phyloP scores from a whole-genome alignment of 2,329 filamentous ascomycete species.

The Rhinocladiella similis region DNA sequence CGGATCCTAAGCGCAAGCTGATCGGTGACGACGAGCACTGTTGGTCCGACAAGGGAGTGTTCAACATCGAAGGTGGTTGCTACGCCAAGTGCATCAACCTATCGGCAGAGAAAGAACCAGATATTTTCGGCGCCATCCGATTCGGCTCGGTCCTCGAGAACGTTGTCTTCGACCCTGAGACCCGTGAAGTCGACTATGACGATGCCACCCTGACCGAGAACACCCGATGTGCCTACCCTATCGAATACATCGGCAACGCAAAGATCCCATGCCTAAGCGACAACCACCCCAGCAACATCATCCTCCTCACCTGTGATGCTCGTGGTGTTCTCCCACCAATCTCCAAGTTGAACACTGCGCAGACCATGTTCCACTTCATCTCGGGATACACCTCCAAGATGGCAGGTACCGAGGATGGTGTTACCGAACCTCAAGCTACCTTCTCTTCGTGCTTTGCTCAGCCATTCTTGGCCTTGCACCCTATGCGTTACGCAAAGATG shows the following conservation, averaged over 20 bases:
- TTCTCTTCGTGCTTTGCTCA: constrained; percentile 99
- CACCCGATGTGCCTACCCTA: constrained; percentile 96
- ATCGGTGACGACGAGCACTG: constrained; percentile 99
- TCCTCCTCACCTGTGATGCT: constrained; percentile 96
- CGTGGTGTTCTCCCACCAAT: constrained; percentile 96
- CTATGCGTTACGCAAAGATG: constrained; percentile 99
- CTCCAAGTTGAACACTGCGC: constrained; percentile 89
- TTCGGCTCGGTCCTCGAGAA: constrained; percentile 98
- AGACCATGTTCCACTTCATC: constrained; percentile 99
- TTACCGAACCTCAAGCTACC: constrained; percentile 95
- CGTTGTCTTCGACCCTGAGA: constrained; percentile 91
- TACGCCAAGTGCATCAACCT: constrained; percentile 99
- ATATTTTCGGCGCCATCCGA: constrained; percentile 93
- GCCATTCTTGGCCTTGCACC: constrained; percentile 97
- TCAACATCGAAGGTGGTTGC: constrained; percentile 99
- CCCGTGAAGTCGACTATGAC: constrained; percentile 91
- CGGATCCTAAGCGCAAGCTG: constrained; percentile 91
- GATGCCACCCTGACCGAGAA: constrained; percentile 95
- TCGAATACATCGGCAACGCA: constrained; percentile 98
- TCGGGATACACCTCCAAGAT: constrained; percentile 99
- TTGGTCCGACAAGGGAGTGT: constrained; percentile 94
- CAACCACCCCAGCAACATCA: constrained; percentile 93
- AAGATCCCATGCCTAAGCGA: constrained; percentile 93
- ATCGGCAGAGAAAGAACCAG: constrained; percentile 97
- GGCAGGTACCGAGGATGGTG: constrained; percentile 96